Evolutionary conservation across 768 basidiomycete species (phyloP).

Genomic region (Amanita rimosa): DNA sequence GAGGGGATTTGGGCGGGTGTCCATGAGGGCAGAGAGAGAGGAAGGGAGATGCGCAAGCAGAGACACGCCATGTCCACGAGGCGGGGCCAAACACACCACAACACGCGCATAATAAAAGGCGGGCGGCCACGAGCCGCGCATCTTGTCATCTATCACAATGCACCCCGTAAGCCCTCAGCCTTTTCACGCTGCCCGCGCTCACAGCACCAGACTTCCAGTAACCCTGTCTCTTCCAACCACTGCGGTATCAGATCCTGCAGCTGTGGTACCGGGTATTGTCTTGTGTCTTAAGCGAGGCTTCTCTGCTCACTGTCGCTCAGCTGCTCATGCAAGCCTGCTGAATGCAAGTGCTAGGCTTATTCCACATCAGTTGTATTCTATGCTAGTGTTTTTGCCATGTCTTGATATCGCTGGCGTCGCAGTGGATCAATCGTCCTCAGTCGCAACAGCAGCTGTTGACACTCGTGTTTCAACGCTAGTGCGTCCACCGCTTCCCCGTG

Average conservation of each 20-base stretch:
- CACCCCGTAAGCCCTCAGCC: constrained; percentile 22
- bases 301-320: constrained; percentile 17
- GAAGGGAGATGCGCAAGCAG: constrained; percentile 1
- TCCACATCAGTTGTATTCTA: background rate
- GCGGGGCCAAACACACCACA: constrained; percentile 17
- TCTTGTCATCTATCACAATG: constrained; percentile 19
- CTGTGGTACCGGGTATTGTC: constrained; percentile 37
- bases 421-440: constrained; percentile 56
- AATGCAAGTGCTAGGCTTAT: constrained; percentile 50
- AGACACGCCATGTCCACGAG: constrained; percentile 37
- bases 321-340: constrained; percentile 48
- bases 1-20: constrained; percentile 26
- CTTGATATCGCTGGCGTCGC: constrained; percentile 57
- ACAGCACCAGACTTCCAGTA: constrained; percentile 17
- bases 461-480: constrained; percentile 29
- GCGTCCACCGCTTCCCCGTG: constrained; percentile 23
- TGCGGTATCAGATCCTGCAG: constrained; percentile 39
- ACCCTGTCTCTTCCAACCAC: constrained; percentile 25
- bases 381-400: constrained; percentile 22
- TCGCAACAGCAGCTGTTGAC: constrained; percentile 38
- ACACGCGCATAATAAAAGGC: constrained; percentile 3
- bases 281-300: background rate
- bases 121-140: background rate
- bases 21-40: constrained; percentile 20
- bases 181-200: constrained; percentile 3